Conservation (phyloP, 352 stramenopile species). For the Phytophthora melonis region DNA sequence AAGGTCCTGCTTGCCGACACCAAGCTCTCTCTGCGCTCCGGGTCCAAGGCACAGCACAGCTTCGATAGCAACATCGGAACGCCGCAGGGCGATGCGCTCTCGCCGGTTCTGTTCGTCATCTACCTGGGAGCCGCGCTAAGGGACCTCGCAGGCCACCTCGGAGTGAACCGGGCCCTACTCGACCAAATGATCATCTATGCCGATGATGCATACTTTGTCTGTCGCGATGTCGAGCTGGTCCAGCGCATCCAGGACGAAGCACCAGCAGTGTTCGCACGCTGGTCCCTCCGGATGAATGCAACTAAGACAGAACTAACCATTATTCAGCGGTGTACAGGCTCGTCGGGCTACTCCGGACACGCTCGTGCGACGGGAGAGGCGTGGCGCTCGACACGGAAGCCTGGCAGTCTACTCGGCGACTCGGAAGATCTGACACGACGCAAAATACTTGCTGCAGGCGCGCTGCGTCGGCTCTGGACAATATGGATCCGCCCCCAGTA, state of each 20-base stretch:
- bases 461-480: slow-evolving; percentile 15
- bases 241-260: slow-evolving; percentile 1
- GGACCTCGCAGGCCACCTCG: not conserved
- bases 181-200: slow-evolving; percentile 19
- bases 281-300: slow-evolving; percentile 21
- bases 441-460: too few species aligned
- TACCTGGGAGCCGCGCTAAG: slow-evolving; percentile 12
- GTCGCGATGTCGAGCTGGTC: not conserved
- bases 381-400: slow-evolving; percentile 18
- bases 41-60: not conserved
- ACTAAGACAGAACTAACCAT: slow-evolving; percentile 20
- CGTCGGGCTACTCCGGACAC: not conserved
- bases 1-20: slow-evolving; percentile 4
- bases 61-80: slow-evolving; percentile 15
- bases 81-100: slow-evolving; percentile 15
- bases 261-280: slow-evolving; percentile 3
- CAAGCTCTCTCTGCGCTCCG: not conserved
- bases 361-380: slow-evolving; percentile 4
- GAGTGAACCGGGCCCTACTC: not conserved
- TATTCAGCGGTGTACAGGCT: not conserved
- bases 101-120: slow-evolving; percentile 11
- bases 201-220: slow-evolving; percentile 11
- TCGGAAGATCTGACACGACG: slow-evolving; percentile 10
- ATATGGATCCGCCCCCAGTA: not conserved
- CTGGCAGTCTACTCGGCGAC: slow-evolving; percentile 10